Evolutionary conservation across 2,329 filamentous ascomycete species (phyloP).

Genomic region (Graphilbum sp.): DNA sequence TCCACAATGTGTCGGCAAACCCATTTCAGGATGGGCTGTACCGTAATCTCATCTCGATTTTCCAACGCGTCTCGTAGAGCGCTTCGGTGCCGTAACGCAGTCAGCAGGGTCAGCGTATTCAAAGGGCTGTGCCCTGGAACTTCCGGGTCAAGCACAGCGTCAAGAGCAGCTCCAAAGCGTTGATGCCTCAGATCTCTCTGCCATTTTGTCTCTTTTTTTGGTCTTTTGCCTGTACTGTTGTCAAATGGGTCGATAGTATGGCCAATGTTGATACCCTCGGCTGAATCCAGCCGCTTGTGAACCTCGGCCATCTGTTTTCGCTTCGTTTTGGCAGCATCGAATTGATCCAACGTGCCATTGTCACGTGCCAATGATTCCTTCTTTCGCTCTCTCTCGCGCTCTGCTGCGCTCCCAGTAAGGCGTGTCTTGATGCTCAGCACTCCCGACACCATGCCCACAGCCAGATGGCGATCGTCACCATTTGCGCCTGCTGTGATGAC

Average conservation of each 20-base stretch:
- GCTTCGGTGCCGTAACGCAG: constrained; percentile 73
- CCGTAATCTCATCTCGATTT: constrained; percentile 61
- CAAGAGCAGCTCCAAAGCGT: constrained; percentile 61
- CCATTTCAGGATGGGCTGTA: constrained; percentile 76
- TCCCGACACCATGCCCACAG: constrained; percentile 87
- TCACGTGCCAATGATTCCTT: constrained; percentile 58
- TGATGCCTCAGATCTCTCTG: constrained; percentile 67
- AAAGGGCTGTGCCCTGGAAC: constrained; percentile 39
- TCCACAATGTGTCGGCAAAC: constrained; percentile 65
- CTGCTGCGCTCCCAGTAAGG: constrained; percentile 8
- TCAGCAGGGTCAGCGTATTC: constrained; percentile 58
- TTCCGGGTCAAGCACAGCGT: constrained; percentile 50
- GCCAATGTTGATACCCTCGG: constrained; percentile 64
- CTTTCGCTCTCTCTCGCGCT: constrained; percentile 7
- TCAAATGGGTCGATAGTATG: constrained; percentile 52
- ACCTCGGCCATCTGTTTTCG: constrained; percentile 40
- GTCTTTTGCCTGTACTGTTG: constrained; percentile 26
- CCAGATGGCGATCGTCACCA: constrained; percentile 77
- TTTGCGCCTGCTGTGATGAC: constrained; percentile 54
- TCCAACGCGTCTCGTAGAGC: constrained; percentile 68
- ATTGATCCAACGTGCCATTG: constrained; percentile 60
- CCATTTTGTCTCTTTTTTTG: constrained; percentile 55
- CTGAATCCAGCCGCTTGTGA: constrained; percentile 44
- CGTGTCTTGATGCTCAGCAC: constrained; percentile 35
- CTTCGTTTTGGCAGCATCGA: constrained; percentile 56